These are phyloP conservation scores for Areca catechu DNA, from an alignment of 176 grass and related monocot genomes.

Conservation along the genomic window DNA sequence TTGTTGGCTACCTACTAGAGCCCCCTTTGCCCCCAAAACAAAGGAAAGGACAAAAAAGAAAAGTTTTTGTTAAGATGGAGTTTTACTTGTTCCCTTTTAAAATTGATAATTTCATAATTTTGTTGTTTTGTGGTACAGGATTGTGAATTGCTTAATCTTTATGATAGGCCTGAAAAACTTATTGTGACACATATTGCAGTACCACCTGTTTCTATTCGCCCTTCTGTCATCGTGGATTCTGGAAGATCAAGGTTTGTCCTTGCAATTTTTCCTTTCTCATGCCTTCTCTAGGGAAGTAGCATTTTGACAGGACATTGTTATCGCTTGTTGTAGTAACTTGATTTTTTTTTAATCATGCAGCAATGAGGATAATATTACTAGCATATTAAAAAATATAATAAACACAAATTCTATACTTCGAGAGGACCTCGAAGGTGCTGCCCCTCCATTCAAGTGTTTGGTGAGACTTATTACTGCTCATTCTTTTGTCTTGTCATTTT, in stretches of 20 bases:
- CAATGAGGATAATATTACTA: constrained; percentile 83
- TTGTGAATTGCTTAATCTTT: constrained; percentile 93
- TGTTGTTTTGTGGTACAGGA: constrained; percentile 43
- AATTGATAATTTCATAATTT: neutral
- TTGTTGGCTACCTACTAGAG: too few species aligned
- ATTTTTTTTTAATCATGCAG: constrained; percentile 31
- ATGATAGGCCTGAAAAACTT: constrained; percentile 81
- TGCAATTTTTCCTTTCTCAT: constrained; percentile 2
- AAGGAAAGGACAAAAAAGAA: too few species aligned
- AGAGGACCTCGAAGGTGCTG: constrained; percentile 61
- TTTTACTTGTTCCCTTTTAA: too few species aligned
- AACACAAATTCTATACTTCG: constrained; percentile 76
- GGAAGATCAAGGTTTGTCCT: constrained; percentile 50
- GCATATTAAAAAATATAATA: constrained; percentile 67
- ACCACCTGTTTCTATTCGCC: constrained; percentile 72
- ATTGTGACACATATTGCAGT: constrained; percentile 80
- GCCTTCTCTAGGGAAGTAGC: too few species aligned
- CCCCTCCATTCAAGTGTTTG: constrained; percentile 44
- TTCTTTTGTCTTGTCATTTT: too few species aligned
- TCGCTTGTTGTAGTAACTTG: neutral
- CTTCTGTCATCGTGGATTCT: constrained; percentile 56
- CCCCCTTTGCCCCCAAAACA: too few species aligned
- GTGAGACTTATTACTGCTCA: constrained; percentile 28
- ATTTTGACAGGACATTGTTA: neutral
- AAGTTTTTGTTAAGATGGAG: too few species aligned